phyloP scores from a whole-genome alignment of 2,329 filamentous ascomycete genomes.

The Penicillium sp. region DNA sequence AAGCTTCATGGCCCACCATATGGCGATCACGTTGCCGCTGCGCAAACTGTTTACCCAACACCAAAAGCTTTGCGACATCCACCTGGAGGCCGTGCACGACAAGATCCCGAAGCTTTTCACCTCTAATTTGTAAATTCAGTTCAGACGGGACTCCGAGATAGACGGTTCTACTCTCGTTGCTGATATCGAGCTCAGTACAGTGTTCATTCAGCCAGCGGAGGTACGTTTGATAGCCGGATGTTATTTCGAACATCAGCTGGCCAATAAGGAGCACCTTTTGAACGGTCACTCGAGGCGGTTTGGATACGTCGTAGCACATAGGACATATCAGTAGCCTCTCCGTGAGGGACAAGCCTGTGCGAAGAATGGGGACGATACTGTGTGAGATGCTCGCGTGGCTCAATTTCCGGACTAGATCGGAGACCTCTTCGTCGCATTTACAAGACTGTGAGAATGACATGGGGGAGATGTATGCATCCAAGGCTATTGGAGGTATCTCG shows the following conservation, averaged over 20 bases:
- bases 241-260: conserved; percentile 25
- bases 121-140: conserved; percentile 12
- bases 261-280: conserved; percentile 31
- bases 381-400: conserved; percentile 17
- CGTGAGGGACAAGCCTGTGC: conserved; percentile 11
- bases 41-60: conserved; percentile 21
- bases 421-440: conserved; percentile 23
- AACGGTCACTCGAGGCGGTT: conserved; percentile 25
- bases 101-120: conserved; percentile 10
- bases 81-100: conserved; percentile 13
- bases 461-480: conserved; percentile 13
- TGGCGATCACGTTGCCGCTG: conserved; percentile 27
- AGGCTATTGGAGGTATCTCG: not conserved
- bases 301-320: conserved; percentile 28
- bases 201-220: conserved; percentile 24
- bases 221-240: conserved; percentile 24
- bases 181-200: conserved; percentile 11
- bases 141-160: conserved; percentile 11
- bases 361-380: conserved; percentile 17
- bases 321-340: conserved; percentile 23
- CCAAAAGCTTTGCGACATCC: conserved; percentile 18
- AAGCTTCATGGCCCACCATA: conserved; percentile 25
- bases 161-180: conserved; percentile 5
- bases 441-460: conserved; percentile 17
- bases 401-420: conserved; percentile 16